phyloP scores from a whole-genome alignment of 1,139 yeast genomes.

The Pichia sp. region DNA sequence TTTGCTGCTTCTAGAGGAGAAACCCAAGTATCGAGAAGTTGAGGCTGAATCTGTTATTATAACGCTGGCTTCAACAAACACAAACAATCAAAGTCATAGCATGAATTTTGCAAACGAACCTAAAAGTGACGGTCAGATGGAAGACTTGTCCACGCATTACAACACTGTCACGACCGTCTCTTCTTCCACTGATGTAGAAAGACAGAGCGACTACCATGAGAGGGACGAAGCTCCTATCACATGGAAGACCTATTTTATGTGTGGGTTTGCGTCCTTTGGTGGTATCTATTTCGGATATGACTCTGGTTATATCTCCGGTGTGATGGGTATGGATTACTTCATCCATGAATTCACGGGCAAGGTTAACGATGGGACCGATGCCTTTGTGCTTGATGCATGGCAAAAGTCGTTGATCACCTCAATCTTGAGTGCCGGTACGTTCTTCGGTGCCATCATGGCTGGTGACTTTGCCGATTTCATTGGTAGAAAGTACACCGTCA shows the following conservation, averaged over 20 bases:
- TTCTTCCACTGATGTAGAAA: constrained; percentile 38
- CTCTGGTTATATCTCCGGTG: constrained; percentile 57
- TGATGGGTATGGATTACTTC: constrained; percentile 51
- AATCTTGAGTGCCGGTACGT: constrained; percentile 54
- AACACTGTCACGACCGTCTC: background rate
- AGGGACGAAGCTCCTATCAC: constrained; percentile 34
- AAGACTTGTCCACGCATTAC: background rate
- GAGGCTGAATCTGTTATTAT: too few species aligned
- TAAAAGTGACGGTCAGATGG: background rate
- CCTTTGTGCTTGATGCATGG: constrained; percentile 27
- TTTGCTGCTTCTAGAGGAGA: background rate
- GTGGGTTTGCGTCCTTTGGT: constrained; percentile 48
- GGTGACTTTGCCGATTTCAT: constrained; percentile 53
- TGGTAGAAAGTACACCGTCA: constrained; percentile 58
- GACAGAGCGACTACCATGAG: constrained; percentile 12
- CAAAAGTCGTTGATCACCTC: constrained; percentile 49
- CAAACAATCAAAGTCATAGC: background rate
- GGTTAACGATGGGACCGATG: constrained; percentile 17
- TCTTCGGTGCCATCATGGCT: constrained; percentile 54
- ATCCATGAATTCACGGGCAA: constrained; percentile 36
- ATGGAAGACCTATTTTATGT: constrained; percentile 31
- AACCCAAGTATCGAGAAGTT: too few species aligned
- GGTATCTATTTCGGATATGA: constrained; percentile 58
- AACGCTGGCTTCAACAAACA: too few species aligned
- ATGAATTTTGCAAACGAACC: background rate